Base-by-base conservation (phyloP, 306 rosid genomes). In the Canavalia gladiata region DNA sequence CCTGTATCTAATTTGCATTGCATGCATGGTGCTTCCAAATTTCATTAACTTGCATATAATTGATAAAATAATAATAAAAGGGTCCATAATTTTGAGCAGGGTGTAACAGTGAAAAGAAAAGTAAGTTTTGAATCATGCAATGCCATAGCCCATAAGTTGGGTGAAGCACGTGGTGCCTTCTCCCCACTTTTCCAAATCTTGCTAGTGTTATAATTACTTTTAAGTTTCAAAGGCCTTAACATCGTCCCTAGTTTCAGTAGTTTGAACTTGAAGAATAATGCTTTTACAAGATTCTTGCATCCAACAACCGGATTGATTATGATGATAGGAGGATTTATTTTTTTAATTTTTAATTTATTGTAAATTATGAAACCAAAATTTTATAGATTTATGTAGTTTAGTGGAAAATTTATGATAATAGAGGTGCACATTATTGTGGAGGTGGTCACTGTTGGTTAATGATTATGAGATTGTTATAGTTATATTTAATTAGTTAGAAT, bases 101-200 rank as follows among this genome's bases (percentile, higher is more conserved):
- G 39, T 2, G 77, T 37, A 62, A 46, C 39, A 7, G 46, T 72
- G 72, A 72, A 67, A 49, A 31, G 8, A 34, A 79, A 80, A 55
- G 68, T 41, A 12, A 28, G 7, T 49, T 55, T 67, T 66, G 70
- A 68, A 68, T 37, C 72, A 47, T 76, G 56, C 76, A 52, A 8
- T 13, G 35, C 41, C 79, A 59, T 54, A 74, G 50, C 54, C 72
- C 81, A 58, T 71, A 76, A 76, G 68, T 75, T 78, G 84, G 86
- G 81, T 70, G 56, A 28, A 75, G 65, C 91, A 74, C 81, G 68
- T 88, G 91, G 66, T 75, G 10, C 72, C 57, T 82, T 74, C 63
- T 34, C 71, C 76, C 54, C 70, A 56, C 81, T 80, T 80, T 81
- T 73, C 79, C 84, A 63, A 74, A 30, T 29, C 77, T 47, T 68